Base-by-base conservation (phyloP, 2,329 filamentous ascomycete genomes). In the Colletotrichum lupini region DNA sequence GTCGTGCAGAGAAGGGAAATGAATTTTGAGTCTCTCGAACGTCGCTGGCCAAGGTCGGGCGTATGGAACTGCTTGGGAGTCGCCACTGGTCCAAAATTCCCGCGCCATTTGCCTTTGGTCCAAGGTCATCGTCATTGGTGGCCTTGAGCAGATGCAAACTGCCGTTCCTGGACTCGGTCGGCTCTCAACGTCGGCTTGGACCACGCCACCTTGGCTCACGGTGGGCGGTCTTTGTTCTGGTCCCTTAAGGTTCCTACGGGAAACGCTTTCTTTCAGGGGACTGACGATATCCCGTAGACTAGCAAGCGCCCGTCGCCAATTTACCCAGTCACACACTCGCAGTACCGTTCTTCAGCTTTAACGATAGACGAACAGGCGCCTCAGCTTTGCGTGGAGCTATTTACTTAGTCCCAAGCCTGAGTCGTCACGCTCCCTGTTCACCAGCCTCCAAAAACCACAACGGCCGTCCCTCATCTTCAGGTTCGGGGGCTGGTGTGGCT, bases 201-300 rank as follows among this genome's bases (percentile, higher is more conserved):
- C 67, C 67, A 73, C 70, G 70, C 70, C 70, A 73, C 70, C 28
- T 61, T 57, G 70, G 61, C 35, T 59, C 67, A 63, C 52, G 55
- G 30, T 66, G 71, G 55, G 1, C 35, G 28, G 60, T 53, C 60
- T 70, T 73, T 69, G 70, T 70, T 70, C 55, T 64, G 28, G 60
- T 8, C 70, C 30, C 9, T 55, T 12, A 49, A 24, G 12, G 8
- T 49, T 49, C 42, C 22, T 7, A 22, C 6, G 37, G 28, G 19
- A 35, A 55, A 42, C 6, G 16, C 35, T 16, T 16, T 14, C 37
- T 46, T 35, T 53, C 61, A 49, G n/a, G 67, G 46, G 37, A 16
- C 66, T 46, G 70, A 56, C 53, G 57, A 73, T 66, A 52, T 66
- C 28, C 67, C 60, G 32, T 30, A 57, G 42, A 58, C 42, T 64